A percentile compares a stretch with the other conserved stretches of the same genome.
Evolutionary conservation across 202 grass and related monocot genomes (phyloP).

Genomic region (Setaria italica): DNA sequence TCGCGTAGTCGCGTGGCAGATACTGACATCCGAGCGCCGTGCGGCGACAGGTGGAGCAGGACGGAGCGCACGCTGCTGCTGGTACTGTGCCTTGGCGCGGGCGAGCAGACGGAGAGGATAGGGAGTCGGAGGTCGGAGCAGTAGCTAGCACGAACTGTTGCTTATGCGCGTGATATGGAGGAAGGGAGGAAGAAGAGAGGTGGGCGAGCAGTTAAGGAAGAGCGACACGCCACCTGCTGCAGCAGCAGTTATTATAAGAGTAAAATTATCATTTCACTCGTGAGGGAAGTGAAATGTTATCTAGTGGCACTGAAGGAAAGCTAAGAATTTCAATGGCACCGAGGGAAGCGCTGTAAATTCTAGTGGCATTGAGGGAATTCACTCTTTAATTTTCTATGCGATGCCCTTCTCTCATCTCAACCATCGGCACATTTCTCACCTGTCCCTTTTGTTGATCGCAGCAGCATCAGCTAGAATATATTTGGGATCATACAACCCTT

Average conservation of each 20-base stretch:
- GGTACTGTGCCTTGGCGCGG: background rate
- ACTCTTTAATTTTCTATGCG: no score
- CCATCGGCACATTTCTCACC: no score
- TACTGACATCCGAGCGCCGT: conserved; percentile 20
- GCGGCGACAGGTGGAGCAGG: conserved; percentile 13
- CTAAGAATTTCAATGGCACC: no score
- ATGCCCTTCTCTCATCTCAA: no score
- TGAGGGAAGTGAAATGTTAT: no score
- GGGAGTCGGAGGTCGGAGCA: background rate
- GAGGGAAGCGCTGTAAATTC: no score
- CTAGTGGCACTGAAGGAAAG: no score
- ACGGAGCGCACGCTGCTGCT: background rate
- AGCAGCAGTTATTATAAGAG: background rate
- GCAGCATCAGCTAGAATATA: no score
- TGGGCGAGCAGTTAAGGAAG: conserved; percentile 21
- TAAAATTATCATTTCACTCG: no score
- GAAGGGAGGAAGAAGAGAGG: background rate
- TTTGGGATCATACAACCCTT: no score
- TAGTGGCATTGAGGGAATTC: no score
- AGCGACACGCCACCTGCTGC: conserved; percentile 28
- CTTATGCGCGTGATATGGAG: background rate
- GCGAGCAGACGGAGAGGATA: background rate
- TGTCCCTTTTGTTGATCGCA: no score
- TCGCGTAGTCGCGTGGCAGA: background rate
- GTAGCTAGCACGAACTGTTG: background rate